Evolutionary conservation across 768 basidiomycete genomes (phyloP).

Genomic region (Naganishia vaughanmartiniae): DNA sequence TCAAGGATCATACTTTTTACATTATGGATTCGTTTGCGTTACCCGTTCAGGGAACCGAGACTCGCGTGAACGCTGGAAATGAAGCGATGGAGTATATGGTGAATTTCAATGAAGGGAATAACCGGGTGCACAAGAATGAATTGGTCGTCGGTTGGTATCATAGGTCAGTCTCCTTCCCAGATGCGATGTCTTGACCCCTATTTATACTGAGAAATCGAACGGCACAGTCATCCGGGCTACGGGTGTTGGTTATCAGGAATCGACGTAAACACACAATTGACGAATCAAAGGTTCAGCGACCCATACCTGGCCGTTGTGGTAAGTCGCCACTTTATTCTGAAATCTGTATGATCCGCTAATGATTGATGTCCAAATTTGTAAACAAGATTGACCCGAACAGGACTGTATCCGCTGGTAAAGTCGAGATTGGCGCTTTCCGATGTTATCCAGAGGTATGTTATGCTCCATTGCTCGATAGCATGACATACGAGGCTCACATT

Average conservation of each 20-base stretch:
- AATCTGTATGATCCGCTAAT: not conserved
- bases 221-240: conserved; percentile 77
- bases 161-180: conserved; percentile 35
- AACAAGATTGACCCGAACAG: conserved; percentile 94
- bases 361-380: not conserved
- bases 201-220: not conserved
- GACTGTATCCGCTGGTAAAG: conserved; percentile 95
- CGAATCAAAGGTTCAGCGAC: conserved; percentile 90
- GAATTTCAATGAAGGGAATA: conserved; percentile 76
- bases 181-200: not conserved
- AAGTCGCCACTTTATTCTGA: conserved; percentile 46
- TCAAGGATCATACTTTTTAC: conserved; percentile 57
- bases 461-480: not conserved
- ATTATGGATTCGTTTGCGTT: conserved; percentile 96
- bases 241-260: conserved; percentile 99
- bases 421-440: conserved; percentile 97
- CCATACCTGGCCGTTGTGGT: conserved; percentile 97
- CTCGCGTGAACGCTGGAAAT: conserved; percentile 90
- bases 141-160: conserved; percentile 51
- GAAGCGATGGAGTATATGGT: conserved; percentile 99
- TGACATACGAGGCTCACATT: not conserved
- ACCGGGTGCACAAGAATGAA: conserved; percentile 62
- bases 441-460: conserved; percentile 77
- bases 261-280: conserved; percentile 94
- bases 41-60: conserved; percentile 96